Evolutionary conservation across 805 yeast species (phyloP).

Genomic region (Teunomyces funiuensis): DNA sequence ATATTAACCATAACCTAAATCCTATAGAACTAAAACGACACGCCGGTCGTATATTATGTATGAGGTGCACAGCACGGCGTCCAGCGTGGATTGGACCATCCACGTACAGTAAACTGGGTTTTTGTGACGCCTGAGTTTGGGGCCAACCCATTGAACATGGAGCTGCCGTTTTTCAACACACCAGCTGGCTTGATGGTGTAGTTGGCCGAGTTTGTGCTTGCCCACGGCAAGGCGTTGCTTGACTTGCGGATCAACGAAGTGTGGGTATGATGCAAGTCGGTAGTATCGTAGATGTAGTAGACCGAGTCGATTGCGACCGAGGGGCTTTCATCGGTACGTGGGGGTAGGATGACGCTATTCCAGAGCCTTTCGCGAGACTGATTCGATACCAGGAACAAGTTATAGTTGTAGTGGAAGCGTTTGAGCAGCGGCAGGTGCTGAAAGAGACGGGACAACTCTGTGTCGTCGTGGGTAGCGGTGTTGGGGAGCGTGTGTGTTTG

Average conservation of each 20-base stretch:
- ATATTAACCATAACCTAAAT: constrained; percentile 1
- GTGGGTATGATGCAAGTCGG: constrained; percentile 10
- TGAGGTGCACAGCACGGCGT: constrained; percentile 9
- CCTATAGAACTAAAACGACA: constrained; percentile 1
- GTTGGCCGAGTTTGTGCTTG: background rate
- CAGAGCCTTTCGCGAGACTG: constrained; percentile 51
- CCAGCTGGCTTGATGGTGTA: constrained; percentile 33
- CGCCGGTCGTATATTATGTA: constrained; percentile 3
- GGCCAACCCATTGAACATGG: constrained; percentile 28
- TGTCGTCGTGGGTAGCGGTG: constrained; percentile 16
- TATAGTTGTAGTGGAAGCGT: constrained; percentile 27
- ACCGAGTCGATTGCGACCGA: constrained; percentile 17
- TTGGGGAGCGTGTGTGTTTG: constrained; percentile 18
- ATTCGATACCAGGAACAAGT: constrained; percentile 36
- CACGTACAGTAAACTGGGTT: constrained; percentile 50
- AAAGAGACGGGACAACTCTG: constrained; percentile 14
- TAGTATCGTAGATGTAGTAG: constrained; percentile 25
- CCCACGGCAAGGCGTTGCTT: constrained; percentile 13
- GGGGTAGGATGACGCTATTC: constrained; percentile 52
- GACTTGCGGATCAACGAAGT: constrained; percentile 5
- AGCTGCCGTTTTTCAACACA: constrained; percentile 18
- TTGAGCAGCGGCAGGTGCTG: constrained; percentile 15
- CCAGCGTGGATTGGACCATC: constrained; percentile 52
- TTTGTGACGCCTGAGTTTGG: constrained; percentile 40
- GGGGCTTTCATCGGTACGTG: constrained; percentile 44